Conservation (phyloP, 2,329 filamentous ascomycete species). For the Gnomoniopsis sp. region DNA sequence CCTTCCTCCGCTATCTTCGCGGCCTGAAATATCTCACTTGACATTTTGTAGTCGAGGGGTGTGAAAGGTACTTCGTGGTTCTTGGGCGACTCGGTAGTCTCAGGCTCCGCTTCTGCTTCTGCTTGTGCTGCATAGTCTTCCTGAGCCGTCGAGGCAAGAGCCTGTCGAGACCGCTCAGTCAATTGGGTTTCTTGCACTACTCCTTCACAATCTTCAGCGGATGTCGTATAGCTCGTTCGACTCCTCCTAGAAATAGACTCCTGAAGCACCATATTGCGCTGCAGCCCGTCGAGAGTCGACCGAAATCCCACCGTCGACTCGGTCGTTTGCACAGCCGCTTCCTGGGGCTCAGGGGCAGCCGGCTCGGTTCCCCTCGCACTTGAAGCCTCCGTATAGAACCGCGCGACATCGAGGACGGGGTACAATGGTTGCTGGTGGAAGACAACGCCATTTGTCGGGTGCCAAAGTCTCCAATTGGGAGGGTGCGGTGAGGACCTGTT, state of each 20-base stretch:
- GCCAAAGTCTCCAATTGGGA: slow-evolving; percentile 31
- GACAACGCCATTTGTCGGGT: slow-evolving; percentile 34
- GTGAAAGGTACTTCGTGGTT: slow-evolving; percentile 33
- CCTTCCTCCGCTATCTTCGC: slow-evolving; percentile 45
- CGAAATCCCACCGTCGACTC: not conserved
- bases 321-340: not conserved
- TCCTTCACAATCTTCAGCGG: not conserved
- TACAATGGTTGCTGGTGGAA: slow-evolving; percentile 27
- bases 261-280: not conserved
- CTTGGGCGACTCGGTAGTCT: slow-evolving; percentile 6
- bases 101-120: slow-evolving; percentile 6
- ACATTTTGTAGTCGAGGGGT: slow-evolving; percentile 44
- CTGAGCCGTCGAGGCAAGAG: not conserved
- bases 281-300: not conserved
- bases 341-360: not conserved
- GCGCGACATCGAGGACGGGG: slow-evolving; percentile 20
- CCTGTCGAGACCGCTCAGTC: not conserved
- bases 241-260: not conserved
- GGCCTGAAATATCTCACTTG: slow-evolving; percentile 40
- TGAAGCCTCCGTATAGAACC: slow-evolving; percentile 17
- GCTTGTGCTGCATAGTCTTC: not conserved
- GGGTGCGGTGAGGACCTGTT: slow-evolving; percentile 1
- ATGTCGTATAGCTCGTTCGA: not conserved
- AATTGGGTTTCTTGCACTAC: not conserved
- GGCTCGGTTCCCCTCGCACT: not conserved